These are phyloP conservation scores for Pestalotiopsis fici DNA, from an alignment of 2,329 filamentous ascomycete species.

Conservation along the genomic window DNA sequence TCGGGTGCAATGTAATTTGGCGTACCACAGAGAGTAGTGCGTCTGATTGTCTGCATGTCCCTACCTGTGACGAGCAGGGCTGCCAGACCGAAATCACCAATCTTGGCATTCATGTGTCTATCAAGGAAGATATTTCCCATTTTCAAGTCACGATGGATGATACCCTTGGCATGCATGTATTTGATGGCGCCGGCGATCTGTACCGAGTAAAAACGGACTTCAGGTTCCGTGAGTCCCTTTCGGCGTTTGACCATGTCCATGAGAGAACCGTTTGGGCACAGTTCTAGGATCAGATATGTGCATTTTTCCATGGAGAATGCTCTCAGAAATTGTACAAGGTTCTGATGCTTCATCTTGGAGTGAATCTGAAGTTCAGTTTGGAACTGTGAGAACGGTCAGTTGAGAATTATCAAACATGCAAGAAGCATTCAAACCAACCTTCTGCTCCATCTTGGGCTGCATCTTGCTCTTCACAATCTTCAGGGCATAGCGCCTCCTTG, in stretches of 20 bases:
- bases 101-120: conserved; percentile 93
- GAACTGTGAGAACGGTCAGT: conserved; percentile 44
- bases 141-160: conserved; percentile 95
- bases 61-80: conserved; percentile 88
- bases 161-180: conserved; percentile 93
- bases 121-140: conserved; percentile 98
- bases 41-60: conserved; percentile 80
- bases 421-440: conserved; percentile 50
- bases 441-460: conserved; percentile 82
- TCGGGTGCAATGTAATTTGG: conserved; percentile 98
- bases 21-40: conserved; percentile 94
- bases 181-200: conserved; percentile 97
- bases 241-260: conserved; percentile 97
- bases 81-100: conserved; percentile 94
- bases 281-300: conserved; percentile 91
- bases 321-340: conserved; percentile 93
- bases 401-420: background rate
- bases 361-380: conserved; percentile 93
- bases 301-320: conserved; percentile 88
- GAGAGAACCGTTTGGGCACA: conserved; percentile 93
- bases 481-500: conserved; percentile 69
- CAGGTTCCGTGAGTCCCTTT: conserved; percentile 87
- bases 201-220: conserved; percentile 90
- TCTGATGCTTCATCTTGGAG: conserved; percentile 94
- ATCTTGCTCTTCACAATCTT: conserved; percentile 85